Percentiles rank a stretch among this genome's conserved stretches.
Evolutionary conservation across 352 stramenopile species (phyloP).

Genomic region (Plasmopara halstedii): DNA sequence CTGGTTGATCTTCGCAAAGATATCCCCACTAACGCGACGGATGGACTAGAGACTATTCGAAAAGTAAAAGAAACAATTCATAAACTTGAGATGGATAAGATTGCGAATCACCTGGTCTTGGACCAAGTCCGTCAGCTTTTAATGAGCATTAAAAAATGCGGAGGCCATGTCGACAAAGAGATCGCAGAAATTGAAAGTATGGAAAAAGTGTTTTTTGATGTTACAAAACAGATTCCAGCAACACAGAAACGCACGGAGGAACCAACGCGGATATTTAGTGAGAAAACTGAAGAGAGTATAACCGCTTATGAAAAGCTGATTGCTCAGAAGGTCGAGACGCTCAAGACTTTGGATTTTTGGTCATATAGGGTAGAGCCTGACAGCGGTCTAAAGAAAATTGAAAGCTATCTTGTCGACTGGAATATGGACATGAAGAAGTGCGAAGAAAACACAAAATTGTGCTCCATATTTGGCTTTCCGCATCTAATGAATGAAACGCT

Average conservation of each 20-base stretch:
- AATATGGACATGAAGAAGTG: conserved; percentile 88
- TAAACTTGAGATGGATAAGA: conserved; percentile 66
- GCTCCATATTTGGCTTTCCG: conserved; percentile 91
- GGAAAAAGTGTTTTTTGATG: conserved; percentile 73
- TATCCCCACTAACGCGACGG: conserved; percentile 67
- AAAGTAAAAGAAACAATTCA: conserved; percentile 82
- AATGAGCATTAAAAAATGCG: conserved; percentile 69
- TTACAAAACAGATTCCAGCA: conserved; percentile 69
- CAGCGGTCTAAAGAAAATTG: conserved; percentile 78
- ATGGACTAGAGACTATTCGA: conserved; percentile 70
- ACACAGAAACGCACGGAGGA: conserved; percentile 73
- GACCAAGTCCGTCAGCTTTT: conserved; percentile 78
- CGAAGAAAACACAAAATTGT: conserved; percentile 89
- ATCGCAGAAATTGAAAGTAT: conserved; percentile 75
- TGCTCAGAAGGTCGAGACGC: conserved; percentile 63
- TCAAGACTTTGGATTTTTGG: conserved; percentile 83
- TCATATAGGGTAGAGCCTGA: conserved; percentile 72
- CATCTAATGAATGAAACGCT: conserved; percentile 89
- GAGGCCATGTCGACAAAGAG: conserved; percentile 79
- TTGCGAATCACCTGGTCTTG: conserved; percentile 58
- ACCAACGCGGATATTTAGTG: conserved; percentile 76
- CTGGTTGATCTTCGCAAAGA: conserved; percentile 78
- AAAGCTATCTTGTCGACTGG: conserved; percentile 71
- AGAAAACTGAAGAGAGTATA: conserved; percentile 92
- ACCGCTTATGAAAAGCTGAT: conserved; percentile 89